A percentile compares a stretch with the other conserved stretches of the same genome.
Evolutionary conservation across 2,329 filamentous ascomycete species (phyloP).

Genomic region (Catunica adiposa): DNA sequence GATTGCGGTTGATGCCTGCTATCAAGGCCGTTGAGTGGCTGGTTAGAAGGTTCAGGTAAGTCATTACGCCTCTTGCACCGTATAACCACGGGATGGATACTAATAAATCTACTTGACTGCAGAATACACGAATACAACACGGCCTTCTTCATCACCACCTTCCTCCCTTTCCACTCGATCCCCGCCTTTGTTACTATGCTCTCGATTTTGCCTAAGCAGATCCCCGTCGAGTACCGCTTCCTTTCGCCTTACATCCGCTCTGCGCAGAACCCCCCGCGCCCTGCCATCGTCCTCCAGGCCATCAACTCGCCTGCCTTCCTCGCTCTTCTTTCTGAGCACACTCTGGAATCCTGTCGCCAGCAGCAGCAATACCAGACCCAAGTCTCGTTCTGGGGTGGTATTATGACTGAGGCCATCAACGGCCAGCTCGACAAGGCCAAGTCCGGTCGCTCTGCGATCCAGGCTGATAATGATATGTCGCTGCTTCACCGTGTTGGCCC

Average conservation of each 20-base stretch:
- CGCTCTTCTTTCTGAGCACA: slow-evolving; percentile 59
- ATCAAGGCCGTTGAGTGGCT: slow-evolving; percentile 93
- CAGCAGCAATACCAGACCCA: slow-evolving; percentile 61
- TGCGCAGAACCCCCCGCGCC: slow-evolving; percentile 57
- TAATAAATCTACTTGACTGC: slow-evolving; percentile 1
- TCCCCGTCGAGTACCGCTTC: slow-evolving; percentile 66
- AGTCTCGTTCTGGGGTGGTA: slow-evolving; percentile 78
- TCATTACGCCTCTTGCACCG: not conserved
- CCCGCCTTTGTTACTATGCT: slow-evolving; percentile 73
- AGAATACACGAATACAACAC: slow-evolving; percentile 91
- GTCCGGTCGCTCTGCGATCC: slow-evolving; percentile 59
- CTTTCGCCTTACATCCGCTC: slow-evolving; percentile 73
- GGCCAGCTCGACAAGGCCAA: slow-evolving; percentile 62
- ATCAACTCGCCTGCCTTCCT: slow-evolving; percentile 65
- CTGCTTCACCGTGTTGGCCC: slow-evolving; percentile 50
- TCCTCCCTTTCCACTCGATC: slow-evolving; percentile 80
- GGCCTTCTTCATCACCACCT: slow-evolving; percentile 58
- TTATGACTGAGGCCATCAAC: slow-evolving; percentile 72
- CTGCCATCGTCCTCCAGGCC: slow-evolving; percentile 69
- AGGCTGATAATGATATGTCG: slow-evolving; percentile 67
- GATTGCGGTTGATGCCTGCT: slow-evolving; percentile 68
- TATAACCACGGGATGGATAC: not conserved
- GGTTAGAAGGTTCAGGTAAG: slow-evolving; percentile 71
- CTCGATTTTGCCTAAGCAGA: slow-evolving; percentile 62
- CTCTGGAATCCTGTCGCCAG: slow-evolving; percentile 54